These are phyloP conservation scores for Chlorella sorokiniana DNA, from an alignment of 139 green algal genomes.

Conservation along the genomic window DNA sequence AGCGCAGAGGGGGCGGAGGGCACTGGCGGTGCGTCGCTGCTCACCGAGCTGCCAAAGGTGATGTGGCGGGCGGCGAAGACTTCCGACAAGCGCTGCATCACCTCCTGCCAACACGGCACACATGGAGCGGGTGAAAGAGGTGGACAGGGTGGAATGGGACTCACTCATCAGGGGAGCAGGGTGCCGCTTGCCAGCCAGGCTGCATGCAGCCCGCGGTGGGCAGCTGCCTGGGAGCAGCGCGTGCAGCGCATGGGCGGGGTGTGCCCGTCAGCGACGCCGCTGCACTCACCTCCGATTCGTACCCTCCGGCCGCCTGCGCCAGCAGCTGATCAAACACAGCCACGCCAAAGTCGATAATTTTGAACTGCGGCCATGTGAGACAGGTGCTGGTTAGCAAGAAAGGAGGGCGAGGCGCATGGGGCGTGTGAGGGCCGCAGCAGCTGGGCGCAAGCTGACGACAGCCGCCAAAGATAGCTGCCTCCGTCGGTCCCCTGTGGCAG, in stretches of 20 bases:
- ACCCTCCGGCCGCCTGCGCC: constrained; percentile 20
- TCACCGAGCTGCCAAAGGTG: background rate
- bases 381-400: background rate
- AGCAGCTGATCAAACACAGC: constrained; percentile 31
- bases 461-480: no score
- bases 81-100: constrained; percentile 28
- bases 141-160: no score
- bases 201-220: no score
- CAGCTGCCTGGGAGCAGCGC: background rate
- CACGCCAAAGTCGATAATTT: constrained; percentile 50
- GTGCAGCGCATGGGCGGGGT: background rate
- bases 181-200: no score
- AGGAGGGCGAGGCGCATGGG: background rate
- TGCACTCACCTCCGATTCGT: constrained; percentile 11
- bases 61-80: constrained; percentile 26
- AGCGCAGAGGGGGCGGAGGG: background rate
- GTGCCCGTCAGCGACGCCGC: background rate
- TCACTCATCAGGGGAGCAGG: no score
- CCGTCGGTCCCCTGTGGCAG: no score
- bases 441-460: no score
- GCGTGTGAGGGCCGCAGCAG: background rate
- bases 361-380: constrained; percentile 32
- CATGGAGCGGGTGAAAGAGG: no score
- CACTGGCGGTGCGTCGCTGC: no score
- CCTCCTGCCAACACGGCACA: background rate